These are phyloP conservation scores for Casaregolazyma suthepensis DNA, from an alignment of 1,139 yeast species.

Conservation along the genomic window DNA sequence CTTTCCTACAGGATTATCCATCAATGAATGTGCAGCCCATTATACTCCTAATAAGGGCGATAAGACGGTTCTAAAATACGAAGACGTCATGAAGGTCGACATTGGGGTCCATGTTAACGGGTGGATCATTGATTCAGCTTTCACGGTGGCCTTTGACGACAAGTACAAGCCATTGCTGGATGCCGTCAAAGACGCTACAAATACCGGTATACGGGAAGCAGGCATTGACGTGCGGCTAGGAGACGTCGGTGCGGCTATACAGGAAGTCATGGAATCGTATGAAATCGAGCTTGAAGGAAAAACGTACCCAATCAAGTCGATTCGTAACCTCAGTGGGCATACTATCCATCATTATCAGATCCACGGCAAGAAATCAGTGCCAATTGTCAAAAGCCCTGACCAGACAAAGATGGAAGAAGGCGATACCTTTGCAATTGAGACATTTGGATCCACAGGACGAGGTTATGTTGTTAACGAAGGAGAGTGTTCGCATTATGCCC, in stretches of 20 bases:
- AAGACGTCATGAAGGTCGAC: conserved; percentile 95
- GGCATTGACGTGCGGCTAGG: conserved; percentile 95
- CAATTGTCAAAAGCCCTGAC: conserved; percentile 90
- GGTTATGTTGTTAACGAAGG: conserved; percentile 85
- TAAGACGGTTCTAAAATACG: conserved; percentile 66
- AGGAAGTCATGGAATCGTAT: conserved; percentile 95
- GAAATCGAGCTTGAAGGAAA: conserved; percentile 90
- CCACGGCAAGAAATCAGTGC: conserved; percentile 95
- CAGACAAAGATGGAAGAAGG: conserved; percentile 98
- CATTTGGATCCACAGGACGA: conserved; percentile 94
- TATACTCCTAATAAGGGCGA: conserved; percentile 97
- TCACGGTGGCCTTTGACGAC: conserved; percentile 82
- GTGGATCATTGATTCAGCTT: conserved; percentile 91
- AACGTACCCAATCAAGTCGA: conserved; percentile 76
- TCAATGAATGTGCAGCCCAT: conserved; percentile 95
- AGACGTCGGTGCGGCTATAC: conserved; percentile 93
- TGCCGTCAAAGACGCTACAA: conserved; percentile 89
- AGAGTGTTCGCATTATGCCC: conserved; percentile 90
- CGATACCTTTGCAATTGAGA: conserved; percentile 95
- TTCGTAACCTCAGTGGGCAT: conserved; percentile 91
- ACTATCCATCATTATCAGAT: conserved; percentile 76
- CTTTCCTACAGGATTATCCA: conserved; percentile 92
- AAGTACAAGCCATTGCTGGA: conserved; percentile 71
- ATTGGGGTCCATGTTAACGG: conserved; percentile 97
- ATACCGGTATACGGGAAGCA: conserved; percentile 86